A percentile compares a stretch with the other conserved stretches of the same genome.
Conservation (phyloP, 306 rosid species). For the Castanea crenata region DNA sequence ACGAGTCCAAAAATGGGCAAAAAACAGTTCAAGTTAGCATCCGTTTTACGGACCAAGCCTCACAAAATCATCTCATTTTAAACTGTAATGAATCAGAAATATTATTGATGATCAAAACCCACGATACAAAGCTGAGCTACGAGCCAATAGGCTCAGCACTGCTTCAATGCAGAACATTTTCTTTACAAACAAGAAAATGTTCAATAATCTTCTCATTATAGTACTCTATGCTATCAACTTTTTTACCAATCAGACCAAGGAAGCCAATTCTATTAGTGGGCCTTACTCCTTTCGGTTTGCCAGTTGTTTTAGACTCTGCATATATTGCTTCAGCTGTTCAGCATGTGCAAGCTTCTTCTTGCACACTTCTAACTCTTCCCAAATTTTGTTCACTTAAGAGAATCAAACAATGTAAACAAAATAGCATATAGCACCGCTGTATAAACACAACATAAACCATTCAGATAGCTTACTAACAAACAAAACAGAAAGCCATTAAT, state of each 20-base stretch:
- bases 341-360: conserved; percentile 74
- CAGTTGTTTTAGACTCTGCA: conserved; percentile 49
- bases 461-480: not conserved
- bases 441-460: conserved; percentile 3
- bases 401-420: conserved; percentile 10
- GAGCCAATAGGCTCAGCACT: too few species aligned
- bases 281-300: conserved; percentile 66
- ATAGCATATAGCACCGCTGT: not conserved
- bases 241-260: conserved; percentile 70
- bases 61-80: too few species aligned
- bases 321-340: conserved; percentile 42
- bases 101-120: too few species aligned
- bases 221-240: conserved; percentile 75
- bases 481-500: too few species aligned
- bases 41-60: too few species aligned
- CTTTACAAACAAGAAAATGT: not conserved
- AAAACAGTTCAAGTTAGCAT: too few species aligned
- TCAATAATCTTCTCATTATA: conserved; percentile 58
- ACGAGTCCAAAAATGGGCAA: too few species aligned
- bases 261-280: conserved; percentile 77
- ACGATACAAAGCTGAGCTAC: too few species aligned
- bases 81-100: too few species aligned
- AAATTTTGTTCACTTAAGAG: conserved; percentile 65
- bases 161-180: too few species aligned
- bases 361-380: conserved; percentile 61